These are phyloP conservation scores for Aquanectria penicillioides DNA, from an alignment of 2,329 filamentous ascomycete species.

Conservation along the genomic window DNA sequence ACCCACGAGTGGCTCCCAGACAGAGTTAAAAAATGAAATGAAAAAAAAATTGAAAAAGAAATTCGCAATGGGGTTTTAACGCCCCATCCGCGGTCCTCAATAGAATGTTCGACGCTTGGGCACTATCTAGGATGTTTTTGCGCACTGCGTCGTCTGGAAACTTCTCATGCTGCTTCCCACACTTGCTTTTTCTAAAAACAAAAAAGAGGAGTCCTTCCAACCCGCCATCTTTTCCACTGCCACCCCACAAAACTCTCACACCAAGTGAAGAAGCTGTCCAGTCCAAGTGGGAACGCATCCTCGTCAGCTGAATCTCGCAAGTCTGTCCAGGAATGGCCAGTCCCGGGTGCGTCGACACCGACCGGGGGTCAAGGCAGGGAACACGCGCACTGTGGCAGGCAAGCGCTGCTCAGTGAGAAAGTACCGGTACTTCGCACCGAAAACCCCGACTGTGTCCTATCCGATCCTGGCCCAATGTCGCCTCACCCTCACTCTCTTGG, in stretches of 20 bases:
- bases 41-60: neutral
- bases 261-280: neutral
- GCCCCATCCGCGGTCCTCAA: neutral
- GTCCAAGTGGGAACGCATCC: slow-evolving; percentile 19
- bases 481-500: slow-evolving; percentile 17
- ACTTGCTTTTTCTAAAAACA: slow-evolving; percentile 19
- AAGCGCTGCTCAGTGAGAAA: slow-evolving; percentile 11
- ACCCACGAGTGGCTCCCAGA: slow-evolving; percentile 15
- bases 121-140: slow-evolving; percentile 6
- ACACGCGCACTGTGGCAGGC: slow-evolving; percentile 37
- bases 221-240: neutral
- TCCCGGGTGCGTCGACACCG: slow-evolving; percentile 25
- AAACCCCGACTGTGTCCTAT: slow-evolving; percentile 34
- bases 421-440: slow-evolving; percentile 37
- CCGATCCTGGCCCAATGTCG: slow-evolving; percentile 27
- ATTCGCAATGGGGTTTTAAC: slow-evolving; percentile 2
- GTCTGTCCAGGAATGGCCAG: slow-evolving; percentile 29
- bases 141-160: slow-evolving; percentile 19
- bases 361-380: slow-evolving; percentile 23
- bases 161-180: slow-evolving; percentile 12
- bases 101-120: slow-evolving; percentile 21
- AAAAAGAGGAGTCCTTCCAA: slow-evolving; percentile 6
- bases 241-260: slow-evolving; percentile 6
- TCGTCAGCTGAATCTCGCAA: slow-evolving; percentile 34
- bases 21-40: neutral